These are phyloP conservation scores for Albophoma yamanashiensis DNA, from an alignment of 2,329 filamentous ascomycete species.

Conservation along the genomic window DNA sequence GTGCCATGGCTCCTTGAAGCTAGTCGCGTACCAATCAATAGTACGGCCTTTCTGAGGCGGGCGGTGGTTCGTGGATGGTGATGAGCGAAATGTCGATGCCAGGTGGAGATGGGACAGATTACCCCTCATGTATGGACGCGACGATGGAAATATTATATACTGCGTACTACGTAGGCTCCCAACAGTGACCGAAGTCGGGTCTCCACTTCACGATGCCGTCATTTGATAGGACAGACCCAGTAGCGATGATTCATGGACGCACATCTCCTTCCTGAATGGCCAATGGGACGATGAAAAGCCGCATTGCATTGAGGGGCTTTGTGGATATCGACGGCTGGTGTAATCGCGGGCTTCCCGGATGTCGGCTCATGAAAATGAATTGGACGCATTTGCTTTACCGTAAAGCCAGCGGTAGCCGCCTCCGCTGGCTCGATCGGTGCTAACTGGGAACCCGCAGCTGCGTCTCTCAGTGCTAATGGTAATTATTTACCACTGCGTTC, in stretches of 20 bases:
- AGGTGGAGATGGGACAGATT: neutral
- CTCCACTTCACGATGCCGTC: neutral
- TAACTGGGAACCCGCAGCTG: neutral
- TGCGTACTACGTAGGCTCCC: no score
- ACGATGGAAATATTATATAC: neutral
- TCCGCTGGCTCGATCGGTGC: neutral
- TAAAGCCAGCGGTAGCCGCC: neutral
- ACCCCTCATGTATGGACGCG: neutral
- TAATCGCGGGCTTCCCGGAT: neutral
- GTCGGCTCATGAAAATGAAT: neutral
- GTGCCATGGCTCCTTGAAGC: constrained; percentile 12
- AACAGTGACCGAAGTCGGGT: neutral
- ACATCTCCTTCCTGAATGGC: neutral
- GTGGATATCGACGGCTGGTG: neutral
- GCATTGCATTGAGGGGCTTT: neutral
- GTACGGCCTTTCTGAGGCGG: neutral
- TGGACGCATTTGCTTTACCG: neutral
- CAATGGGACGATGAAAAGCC: neutral
- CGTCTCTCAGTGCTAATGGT: neutral
- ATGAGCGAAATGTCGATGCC: neutral
- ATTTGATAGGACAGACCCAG: neutral
- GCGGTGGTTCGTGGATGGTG: neutral
- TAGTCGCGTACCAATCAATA: constrained; percentile 7
- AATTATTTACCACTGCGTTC: neutral
- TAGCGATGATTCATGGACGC: neutral